Evolutionary conservation across 108 stramenopile genomes (phyloP), one percentile per base, ranked within the genome.

Genomic region (Discostella pseudostelligera): DNA sequence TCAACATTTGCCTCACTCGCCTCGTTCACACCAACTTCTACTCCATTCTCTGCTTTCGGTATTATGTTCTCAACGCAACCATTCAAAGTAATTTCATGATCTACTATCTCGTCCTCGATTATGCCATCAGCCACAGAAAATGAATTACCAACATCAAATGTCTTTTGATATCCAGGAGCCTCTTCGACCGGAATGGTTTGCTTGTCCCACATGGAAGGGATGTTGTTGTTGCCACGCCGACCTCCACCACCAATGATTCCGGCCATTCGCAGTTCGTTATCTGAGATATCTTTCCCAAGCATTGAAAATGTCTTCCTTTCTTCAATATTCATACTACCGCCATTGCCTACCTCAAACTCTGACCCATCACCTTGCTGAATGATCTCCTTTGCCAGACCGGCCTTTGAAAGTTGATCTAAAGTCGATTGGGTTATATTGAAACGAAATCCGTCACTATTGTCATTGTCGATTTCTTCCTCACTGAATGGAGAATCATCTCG

Each of bases 321-420:
- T 5, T 83, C 48, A 0, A 63, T 71, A 61, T 61, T 57, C 20
- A 49, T 35, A 35, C 28, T 35, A 28, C 20, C 37, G 9, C 45
- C 60, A 32, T 24, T 22, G 46, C 55, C 69, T 39, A 75, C 50
- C 21, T 67, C 74, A 74, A 71, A 89, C 59, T 92, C 88, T 12
- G 74, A 68, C 14, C 87, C 92, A 74, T 90, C 87, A 7, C 58
- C 68, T 56, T 93, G 89, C 62, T 79, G 81, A 0, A 89, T 87
- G 5, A 88, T 82, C 71, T 90, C 89, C 54, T 80, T 72, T 43
- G 88, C 65, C 12, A 79, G 72, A 20, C 92, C 92, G 3, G 62
- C 69, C 43, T 83, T 85, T 21, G 67, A 67, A 47, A 93, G 55
- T 62, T 87, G 78, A 22, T 90, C 72, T 11, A 87, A 50, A 2